Base-by-base conservation (phyloP, 2,329 filamentous ascomycete species). In the Alternaria novae-zelandiae region DNA sequence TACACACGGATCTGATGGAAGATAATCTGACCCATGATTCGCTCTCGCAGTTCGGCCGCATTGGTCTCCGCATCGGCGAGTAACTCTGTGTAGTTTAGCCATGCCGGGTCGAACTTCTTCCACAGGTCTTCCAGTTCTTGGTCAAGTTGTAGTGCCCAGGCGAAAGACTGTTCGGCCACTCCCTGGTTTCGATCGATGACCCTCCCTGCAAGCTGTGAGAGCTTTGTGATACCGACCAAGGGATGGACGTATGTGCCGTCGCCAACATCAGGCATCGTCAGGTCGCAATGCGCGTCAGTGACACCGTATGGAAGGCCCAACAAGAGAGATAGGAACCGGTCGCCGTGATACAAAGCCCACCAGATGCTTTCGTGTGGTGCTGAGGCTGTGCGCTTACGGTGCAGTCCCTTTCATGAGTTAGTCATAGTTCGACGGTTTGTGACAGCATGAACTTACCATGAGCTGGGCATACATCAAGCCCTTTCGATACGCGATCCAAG, bases 391-490 rank as follows among this genome's bases (percentile, higher is more conserved):
- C 79, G 78, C 59, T 77, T 80, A 21, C 79, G 77, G 61, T 80
- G 80, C 9, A 82, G 67, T 4, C 80, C 80, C 79, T 81, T 41
- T 4, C 6, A 2, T 12, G 11, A 30, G 53, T 79, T 57, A 78
- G 70, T 26, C 28, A 17, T 6, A 12, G 26, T 17, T 3, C 17
- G 7, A 13, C 10, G 32, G 25, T 32, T 13, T 44, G 5, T 10
- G 36, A 9, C 25, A 3, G 12, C 20, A 17, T 28, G 5, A 26
- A 66, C 78, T 82, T 80, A 65, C 86, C 84, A 86, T 82, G 2
- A 88, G 76, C 63, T 88, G 81, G 7, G 83, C 82, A 61, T 84
- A 83, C 68, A 84, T 84, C 43, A 88, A 77, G 4, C 82, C 86
- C 44, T 83, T 81, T 12, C 86, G 82, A 44, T 81, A 81, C 9